Evolutionary conservation across 169 alveolate genomes (phyloP), one percentile per base, ranked within the genome.

Genomic region (Plasmodium berghei): DNA sequence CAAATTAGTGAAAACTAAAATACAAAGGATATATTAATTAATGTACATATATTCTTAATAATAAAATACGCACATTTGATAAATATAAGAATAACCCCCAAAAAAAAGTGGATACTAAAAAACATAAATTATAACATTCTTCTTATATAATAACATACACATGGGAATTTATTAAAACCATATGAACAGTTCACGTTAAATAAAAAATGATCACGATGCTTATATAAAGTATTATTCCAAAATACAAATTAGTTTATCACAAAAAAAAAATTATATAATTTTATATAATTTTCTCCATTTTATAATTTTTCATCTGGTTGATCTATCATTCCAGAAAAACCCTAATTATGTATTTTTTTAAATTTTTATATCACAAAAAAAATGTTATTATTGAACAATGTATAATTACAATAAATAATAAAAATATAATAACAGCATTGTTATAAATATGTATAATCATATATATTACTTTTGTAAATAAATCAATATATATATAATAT

Each of bases 191-290:
- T 34, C 42, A 22, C 0, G 10, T 26, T 58, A 62, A 24, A 26
- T 62, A 26, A 46, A 62, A 62, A 62, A 62, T 24, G 1, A 34
- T 34, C 42, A 34, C 0, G 42, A 34, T 34, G 3, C 42, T 34
- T 34, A 34, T 34, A 34, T 34, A 34, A 34, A 34, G 8, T 34
- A 34, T 34, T 34, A 34, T 34, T 34, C 42, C 4, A 34, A 34
- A 4, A 34, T 34, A 34, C 72, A 62, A 62, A 62, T 62, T 8
- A 62, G 28, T 22, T 5, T 62, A 24, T 22, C 54, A 62, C 22
- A 26, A 62, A 62, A 62, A 62, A 61, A 62, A 62, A 62, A 62
- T 10, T 9, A 58, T 24, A 58, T 58, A 12, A 58, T 58, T 58
- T 18, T 58, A 18, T 58, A 20, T 26, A 62, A 62, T 62, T 22